Percentiles rank a stretch among this genome's conserved stretches.
These are phyloP conservation scores for Suillus placidus DNA, from an alignment of 768 basidiomycete genomes.

Conservation along the genomic window DNA sequence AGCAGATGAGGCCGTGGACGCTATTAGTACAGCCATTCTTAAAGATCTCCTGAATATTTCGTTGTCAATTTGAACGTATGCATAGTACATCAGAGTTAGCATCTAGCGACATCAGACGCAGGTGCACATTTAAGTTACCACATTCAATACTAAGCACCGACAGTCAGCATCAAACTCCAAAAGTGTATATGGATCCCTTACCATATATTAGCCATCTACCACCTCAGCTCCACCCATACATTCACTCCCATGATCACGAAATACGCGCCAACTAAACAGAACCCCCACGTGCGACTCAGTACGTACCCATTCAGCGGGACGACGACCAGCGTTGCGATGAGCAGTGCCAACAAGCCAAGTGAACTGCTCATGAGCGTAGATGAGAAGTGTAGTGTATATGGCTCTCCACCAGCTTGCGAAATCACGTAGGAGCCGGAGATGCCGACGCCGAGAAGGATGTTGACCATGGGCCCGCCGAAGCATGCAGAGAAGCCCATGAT, in stretches of 20 bases:
- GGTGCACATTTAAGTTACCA: background rate
- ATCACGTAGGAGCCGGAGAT: constrained; percentile 89
- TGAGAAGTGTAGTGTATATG: constrained; percentile 78
- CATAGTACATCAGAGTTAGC: background rate
- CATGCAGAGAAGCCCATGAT: constrained; percentile 97
- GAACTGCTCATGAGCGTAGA: constrained; percentile 84
- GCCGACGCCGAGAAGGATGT: constrained; percentile 89
- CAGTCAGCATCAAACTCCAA: background rate
- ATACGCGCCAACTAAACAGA: constrained; percentile 77
- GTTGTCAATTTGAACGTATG: background rate
- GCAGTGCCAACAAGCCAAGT: constrained; percentile 75
- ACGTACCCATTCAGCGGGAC: constrained; percentile 86
- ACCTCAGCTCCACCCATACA: constrained; percentile 72
- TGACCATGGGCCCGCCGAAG: constrained; percentile 92
- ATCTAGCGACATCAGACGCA: background rate
- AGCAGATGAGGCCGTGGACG: background rate
- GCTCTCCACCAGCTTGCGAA: constrained; percentile 51
- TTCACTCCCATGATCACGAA: constrained; percentile 75
- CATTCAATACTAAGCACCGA: background rate
- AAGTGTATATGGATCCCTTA: background rate
- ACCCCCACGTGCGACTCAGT: constrained; percentile 81
- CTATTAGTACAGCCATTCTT: background rate
- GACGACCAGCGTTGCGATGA: constrained; percentile 75
- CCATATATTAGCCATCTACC: background rate
- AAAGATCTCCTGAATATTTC: background rate